phyloP scores from a whole-genome alignment of 2,329 filamentous ascomycete genomes.

The Helotiales sp. region DNA sequence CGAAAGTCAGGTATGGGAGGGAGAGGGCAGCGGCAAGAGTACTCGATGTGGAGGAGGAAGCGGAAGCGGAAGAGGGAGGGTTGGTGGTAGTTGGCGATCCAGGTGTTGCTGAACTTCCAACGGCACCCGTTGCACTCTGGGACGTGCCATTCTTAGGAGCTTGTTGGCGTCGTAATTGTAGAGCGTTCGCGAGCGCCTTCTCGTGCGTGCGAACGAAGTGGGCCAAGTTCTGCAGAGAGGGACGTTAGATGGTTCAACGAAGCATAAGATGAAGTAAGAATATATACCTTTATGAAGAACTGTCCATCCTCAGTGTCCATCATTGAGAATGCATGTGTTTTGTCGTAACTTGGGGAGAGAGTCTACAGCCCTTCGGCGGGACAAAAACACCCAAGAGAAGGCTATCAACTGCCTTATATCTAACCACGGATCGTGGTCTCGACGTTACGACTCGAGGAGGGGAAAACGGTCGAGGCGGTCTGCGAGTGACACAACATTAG shows the following conservation, averaged over 20 bases:
- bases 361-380: constrained; percentile 28
- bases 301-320: constrained; percentile 81
- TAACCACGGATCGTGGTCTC: constrained; percentile 19
- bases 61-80: constrained; percentile 55
- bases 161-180: constrained; percentile 78
- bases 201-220: constrained; percentile 97
- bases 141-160: constrained; percentile 68
- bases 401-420: constrained; percentile 30
- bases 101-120: constrained; percentile 41
- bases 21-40: constrained; percentile 84
- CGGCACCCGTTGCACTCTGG: constrained; percentile 61
- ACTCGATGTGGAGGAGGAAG: constrained; percentile 66
- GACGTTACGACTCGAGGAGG: constrained; percentile 24
- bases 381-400: constrained; percentile 16
- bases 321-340: constrained; percentile 48
- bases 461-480: constrained; percentile 23
- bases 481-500: constrained; percentile 30
- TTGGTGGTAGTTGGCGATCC: constrained; percentile 51
- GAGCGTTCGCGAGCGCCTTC: constrained; percentile 92
- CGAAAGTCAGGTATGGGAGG: constrained; percentile 79
- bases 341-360: constrained; percentile 18
- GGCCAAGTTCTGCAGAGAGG: constrained; percentile 76
- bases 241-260: constrained; percentile 7
- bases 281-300: constrained; percentile 78
- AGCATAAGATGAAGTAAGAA: background rate